These are phyloP conservation scores for Xylaria sp. DNA, from an alignment of 2,329 filamentous ascomycete species.

Conservation along the genomic window DNA sequence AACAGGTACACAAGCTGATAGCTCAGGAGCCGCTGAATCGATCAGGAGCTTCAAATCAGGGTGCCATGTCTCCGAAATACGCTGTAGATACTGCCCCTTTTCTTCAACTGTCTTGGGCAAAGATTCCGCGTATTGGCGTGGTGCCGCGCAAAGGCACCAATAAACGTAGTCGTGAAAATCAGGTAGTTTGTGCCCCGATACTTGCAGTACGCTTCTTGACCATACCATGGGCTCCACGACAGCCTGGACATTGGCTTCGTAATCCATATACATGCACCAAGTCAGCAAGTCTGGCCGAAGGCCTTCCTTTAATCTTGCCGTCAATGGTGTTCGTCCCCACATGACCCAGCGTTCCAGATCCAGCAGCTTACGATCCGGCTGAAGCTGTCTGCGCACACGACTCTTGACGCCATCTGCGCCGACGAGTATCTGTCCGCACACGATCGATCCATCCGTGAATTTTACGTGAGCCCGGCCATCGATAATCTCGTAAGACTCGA, in stretches of 20 bases:
- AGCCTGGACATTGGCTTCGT: constrained; percentile 43
- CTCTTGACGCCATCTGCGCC: constrained; percentile 49
- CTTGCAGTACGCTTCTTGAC: constrained; percentile 38
- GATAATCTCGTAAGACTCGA: constrained; percentile 42
- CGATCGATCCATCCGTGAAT: constrained; percentile 45
- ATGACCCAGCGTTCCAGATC: constrained; percentile 48
- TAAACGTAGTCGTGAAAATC: constrained; percentile 45
- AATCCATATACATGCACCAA: constrained; percentile 48
- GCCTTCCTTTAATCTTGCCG: constrained; percentile 36
- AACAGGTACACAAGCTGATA: constrained; percentile 42
- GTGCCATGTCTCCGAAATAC: constrained; percentile 42
- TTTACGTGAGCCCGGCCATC: constrained; percentile 38
- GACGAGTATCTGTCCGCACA: constrained; percentile 42
- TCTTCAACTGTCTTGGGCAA: constrained; percentile 43
- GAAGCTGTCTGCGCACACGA: constrained; percentile 47
- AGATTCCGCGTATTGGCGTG: constrained; percentile 37
- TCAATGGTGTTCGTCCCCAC: constrained; percentile 48
- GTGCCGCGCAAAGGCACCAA: constrained; percentile 44
- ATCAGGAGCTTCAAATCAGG: constrained; percentile 43
- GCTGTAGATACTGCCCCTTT: constrained; percentile 39
- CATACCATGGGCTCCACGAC: constrained; percentile 47
- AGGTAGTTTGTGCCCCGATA: constrained; percentile 37
- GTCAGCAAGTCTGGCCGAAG: constrained; percentile 41
- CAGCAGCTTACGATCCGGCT: constrained; percentile 45
- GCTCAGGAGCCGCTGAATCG: constrained; percentile 39